Percentiles rank a stretch among this genome's conserved stretches.
Conservation (phyloP, 768 basidiomycete genomes). For the Boletellus ananiceps region DNA sequence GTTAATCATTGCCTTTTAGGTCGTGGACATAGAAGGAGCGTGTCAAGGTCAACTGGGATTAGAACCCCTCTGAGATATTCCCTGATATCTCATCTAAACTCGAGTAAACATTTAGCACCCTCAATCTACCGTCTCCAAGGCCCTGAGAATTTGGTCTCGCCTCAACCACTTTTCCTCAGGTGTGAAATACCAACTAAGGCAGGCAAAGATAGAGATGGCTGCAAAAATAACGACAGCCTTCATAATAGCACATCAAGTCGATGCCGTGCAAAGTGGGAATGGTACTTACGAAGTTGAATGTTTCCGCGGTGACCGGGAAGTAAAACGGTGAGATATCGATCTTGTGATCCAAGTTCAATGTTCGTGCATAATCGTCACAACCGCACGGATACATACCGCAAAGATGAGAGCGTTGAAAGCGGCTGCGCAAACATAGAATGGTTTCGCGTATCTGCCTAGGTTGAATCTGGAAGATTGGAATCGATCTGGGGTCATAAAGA, state of each 20-base stretch:
- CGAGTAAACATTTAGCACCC: neutral
- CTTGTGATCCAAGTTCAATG: conserved; percentile 33
- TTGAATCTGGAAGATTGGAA: conserved; percentile 73
- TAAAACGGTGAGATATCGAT: conserved; percentile 83
- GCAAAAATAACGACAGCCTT: conserved; percentile 79
- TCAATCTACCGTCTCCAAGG: conserved; percentile 32
- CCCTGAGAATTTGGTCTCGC: conserved; percentile 53
- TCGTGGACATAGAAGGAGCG: conserved; percentile 73
- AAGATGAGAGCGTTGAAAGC: conserved; percentile 75
- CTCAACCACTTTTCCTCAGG: conserved; percentile 80
- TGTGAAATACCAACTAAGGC: conserved; percentile 73
- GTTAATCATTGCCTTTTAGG: conserved; percentile 31
- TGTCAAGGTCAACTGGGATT: conserved; percentile 70
- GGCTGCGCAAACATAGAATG: conserved; percentile 64
- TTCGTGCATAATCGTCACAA: neutral
- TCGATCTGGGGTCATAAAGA: conserved; percentile 71
- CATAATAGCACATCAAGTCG: conserved; percentile 10
- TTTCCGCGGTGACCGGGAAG: conserved; percentile 72
- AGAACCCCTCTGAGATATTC: conserved; percentile 40
- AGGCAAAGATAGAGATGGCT: conserved; percentile 69
- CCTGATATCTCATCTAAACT: neutral
- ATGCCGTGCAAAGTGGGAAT: neutral
- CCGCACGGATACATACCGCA: conserved; percentile 45
- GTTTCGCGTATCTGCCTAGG: conserved; percentile 59
- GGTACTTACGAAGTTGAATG: conserved; percentile 78